phyloP scores from a whole-genome alignment of 768 basidiomycete species.

The Lactarius indigo region DNA sequence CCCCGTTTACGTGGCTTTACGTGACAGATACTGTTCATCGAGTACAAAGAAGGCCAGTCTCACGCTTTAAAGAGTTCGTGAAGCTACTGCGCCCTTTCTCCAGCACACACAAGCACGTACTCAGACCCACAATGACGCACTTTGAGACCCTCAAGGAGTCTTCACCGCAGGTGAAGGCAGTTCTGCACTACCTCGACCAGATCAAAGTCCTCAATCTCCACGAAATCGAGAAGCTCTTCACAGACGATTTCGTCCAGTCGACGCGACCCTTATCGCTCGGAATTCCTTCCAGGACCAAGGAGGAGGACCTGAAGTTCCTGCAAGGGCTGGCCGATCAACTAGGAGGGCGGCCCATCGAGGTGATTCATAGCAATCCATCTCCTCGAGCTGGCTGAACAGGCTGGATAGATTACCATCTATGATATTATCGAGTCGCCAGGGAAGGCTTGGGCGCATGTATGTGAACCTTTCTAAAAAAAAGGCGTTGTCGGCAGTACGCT shows the following conservation, averaged over 20 bases:
- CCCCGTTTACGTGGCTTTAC: neutral
- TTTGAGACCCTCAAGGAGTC: neutral
- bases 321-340: neutral
- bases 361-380: neutral
- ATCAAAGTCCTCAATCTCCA: neutral
- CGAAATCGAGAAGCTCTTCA: neutral
- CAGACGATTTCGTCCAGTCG: constrained; percentile 14
- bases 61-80: neutral
- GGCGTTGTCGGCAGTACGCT: neutral
- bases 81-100: neutral
- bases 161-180: constrained; percentile 5
- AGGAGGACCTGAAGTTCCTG: constrained; percentile 12
- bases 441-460: constrained; percentile 11
- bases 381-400: neutral
- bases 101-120: neutral
- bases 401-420: constrained; percentile 1
- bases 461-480: neutral
- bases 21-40: neutral
- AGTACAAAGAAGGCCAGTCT: neutral
- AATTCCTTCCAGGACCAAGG: neutral
- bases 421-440: neutral
- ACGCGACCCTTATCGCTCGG: neutral
- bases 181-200: constrained; percentile 8
- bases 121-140: neutral
- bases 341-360: constrained; percentile 5